Percentiles rank a stretch among this genome's conserved stretches.
These are phyloP conservation scores for Themeda triandra DNA, from an alignment of 176 grass and related monocot genomes.

Conservation along the genomic window DNA sequence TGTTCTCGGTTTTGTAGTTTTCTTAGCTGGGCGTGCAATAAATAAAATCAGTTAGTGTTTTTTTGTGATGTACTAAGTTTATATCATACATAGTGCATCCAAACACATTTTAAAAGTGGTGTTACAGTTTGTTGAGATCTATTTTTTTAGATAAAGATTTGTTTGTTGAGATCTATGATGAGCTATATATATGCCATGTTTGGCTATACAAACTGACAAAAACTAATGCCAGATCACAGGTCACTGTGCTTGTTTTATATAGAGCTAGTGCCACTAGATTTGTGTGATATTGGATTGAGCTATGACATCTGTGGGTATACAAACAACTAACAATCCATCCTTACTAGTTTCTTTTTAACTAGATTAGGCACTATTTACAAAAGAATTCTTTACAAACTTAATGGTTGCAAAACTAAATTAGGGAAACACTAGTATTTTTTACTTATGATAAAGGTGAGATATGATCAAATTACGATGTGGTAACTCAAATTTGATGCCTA, in stretches of 20 bases:
- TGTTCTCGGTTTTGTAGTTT: not conserved
- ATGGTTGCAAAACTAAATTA: not conserved
- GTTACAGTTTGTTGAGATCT: not conserved
- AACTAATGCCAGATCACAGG: not conserved
- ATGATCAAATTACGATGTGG: not conserved
- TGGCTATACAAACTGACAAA: not conserved
- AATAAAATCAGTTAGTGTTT: not conserved
- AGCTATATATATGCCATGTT: not conserved
- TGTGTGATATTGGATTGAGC: not conserved
- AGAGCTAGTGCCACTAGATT: not conserved
- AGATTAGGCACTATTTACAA: not conserved
- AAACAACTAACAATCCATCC: not conserved
- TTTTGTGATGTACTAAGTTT: not conserved
- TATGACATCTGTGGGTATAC: not conserved
- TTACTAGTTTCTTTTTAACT: not conserved
- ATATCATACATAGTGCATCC: not conserved
- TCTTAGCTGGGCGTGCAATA: not conserved
- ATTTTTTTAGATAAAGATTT: too few relatives aligned
- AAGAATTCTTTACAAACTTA: not conserved
- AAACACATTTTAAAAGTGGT: not conserved
- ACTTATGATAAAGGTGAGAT: not conserved
- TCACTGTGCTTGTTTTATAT: not conserved
- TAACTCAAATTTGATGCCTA: not conserved
- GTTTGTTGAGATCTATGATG: not conserved
- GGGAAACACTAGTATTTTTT: not conserved